Base-by-base conservation (phyloP, 495 filamentous ascomycete species). In the Xylaria cubensis region DNA sequence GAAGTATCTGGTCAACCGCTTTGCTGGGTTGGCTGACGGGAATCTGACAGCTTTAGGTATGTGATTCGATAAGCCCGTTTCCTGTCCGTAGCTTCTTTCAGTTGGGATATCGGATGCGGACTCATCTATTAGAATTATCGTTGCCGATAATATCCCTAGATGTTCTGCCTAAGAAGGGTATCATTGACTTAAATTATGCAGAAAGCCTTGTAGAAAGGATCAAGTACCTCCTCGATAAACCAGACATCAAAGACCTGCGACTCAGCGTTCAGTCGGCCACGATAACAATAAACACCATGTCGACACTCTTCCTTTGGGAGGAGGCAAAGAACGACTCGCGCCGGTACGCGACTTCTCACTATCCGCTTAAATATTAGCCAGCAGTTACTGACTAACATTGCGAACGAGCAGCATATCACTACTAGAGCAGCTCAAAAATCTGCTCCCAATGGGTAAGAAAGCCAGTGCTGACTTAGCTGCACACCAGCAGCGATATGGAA, bases 251-350 rank as follows among this genome's bases (percentile, higher is more conserved):
- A 59, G 66, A 59, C 39, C 36, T 69, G 13, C 66, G 66, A 1
- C 36, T 69, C 1, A 69, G 66, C 36, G 42, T 62, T 15, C 67
- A 70, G 56, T 32, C 26, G 5, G 53, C 67, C 4, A 19, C 29
- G 1, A n/a, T n/a, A 13, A 61, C 67, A 34, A 56, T 70, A 26
- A 70, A 70, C 26, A 29, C 29, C 19, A 17, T 50, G 55, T 46
- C 67, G 5, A 70, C 53, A 29, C 56, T 70, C 4, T 70, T 70
- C 9, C n/a, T 56, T 10, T 61, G 56, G 55, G 55, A 70, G 39
- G 32, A 70, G 42, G 34, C 13, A 19, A 56, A 44, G 34, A 21
- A 24, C 17, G 50, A 56, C 2, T 5, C 65, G 21, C 50, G 50
- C 13, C 10, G 10, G 48, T 56, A 67, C 9, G 36, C 29, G 12